These are phyloP conservation scores for Pythium dissimile DNA, from an alignment of 352 stramenopile species.

Conservation along the genomic window DNA sequence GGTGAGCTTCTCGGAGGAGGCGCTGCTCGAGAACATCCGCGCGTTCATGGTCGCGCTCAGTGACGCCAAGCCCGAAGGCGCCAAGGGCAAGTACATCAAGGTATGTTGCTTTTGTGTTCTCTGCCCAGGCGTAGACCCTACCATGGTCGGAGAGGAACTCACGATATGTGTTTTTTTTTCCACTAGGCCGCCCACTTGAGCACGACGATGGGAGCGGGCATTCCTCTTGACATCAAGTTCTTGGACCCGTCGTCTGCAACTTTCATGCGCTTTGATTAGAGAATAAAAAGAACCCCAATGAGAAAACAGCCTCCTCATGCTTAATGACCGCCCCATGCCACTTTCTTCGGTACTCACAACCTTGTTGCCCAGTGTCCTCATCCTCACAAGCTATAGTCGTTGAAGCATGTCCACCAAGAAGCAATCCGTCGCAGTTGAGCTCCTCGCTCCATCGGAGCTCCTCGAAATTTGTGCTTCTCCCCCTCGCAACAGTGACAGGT, in stretches of 20 bases:
- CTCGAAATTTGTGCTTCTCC: too few species aligned
- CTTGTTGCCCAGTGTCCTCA: too few species aligned
- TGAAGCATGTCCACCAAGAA: too few species aligned
- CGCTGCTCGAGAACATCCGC: conserved; percentile 90
- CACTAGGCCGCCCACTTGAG: conserved; percentile 73
- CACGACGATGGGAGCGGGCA: conserved; percentile 81
- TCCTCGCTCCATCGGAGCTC: too few species aligned
- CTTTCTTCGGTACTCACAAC: too few species aligned
- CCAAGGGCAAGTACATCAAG: conserved; percentile 94
- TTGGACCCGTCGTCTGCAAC: conserved; percentile 76
- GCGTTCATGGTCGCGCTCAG: conserved; percentile 90
- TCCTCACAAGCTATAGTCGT: too few species aligned
- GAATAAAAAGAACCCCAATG: conserved; percentile 19
- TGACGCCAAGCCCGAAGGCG: conserved; percentile 89
- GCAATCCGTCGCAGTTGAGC: too few species aligned
- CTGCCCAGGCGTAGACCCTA: neutral
- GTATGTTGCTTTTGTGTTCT: conserved; percentile 13
- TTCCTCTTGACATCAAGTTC: conserved; percentile 81
- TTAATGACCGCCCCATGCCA: too few species aligned
- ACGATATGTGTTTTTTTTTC: neutral
- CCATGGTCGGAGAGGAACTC: too few species aligned
- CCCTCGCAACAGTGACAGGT: too few species aligned
- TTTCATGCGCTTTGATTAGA: conserved; percentile 87
- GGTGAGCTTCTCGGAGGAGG: conserved; percentile 86
- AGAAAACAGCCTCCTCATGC: neutral